These are phyloP conservation scores for Leucaena leucocephala DNA, from an alignment of 306 rosid genomes.

Conservation along the genomic window DNA sequence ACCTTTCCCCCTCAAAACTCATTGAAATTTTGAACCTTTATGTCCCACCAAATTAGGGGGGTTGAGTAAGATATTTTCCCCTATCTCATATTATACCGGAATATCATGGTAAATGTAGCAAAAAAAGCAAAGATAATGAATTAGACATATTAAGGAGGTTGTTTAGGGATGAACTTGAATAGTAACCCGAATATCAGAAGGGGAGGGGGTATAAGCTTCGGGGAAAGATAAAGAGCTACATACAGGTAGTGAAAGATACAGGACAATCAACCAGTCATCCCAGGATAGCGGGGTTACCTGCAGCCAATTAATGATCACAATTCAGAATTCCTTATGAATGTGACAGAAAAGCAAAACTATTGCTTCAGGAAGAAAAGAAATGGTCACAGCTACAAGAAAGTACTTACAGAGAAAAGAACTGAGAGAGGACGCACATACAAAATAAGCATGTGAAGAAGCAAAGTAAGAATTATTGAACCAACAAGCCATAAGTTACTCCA, in stretches of 20 bases:
- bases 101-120: slow-evolving; percentile 2
- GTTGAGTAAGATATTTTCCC: background rate
- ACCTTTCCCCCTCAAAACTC: background rate
- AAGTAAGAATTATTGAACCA: slow-evolving; percentile 83
- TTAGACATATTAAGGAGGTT: background rate
- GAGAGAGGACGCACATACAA: slow-evolving; percentile 89
- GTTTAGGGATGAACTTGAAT: background rate
- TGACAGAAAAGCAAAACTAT: slow-evolving; percentile 25
- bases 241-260: slow-evolving; percentile 94
- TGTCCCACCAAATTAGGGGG: background rate
- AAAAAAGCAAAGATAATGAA: background rate
- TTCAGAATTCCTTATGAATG: slow-evolving; percentile 31
- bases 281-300: slow-evolving; percentile 92
- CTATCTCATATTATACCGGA: background rate
- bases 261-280: slow-evolving; percentile 87
- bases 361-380: slow-evolving; percentile 28
- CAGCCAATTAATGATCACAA: slow-evolving; percentile 22
- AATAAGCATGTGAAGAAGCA: slow-evolving; percentile 84
- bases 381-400: slow-evolving; percentile 33
- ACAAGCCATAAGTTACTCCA: slow-evolving; percentile 99
- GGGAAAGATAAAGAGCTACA: slow-evolving; percentile 37
- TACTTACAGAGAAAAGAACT: slow-evolving; percentile 92
- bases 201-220: background rate
- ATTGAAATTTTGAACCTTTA: background rate
- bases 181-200: background rate